Base-by-base conservation (phyloP, 345 rosid species). In the Odontarrhena argentea region DNA sequence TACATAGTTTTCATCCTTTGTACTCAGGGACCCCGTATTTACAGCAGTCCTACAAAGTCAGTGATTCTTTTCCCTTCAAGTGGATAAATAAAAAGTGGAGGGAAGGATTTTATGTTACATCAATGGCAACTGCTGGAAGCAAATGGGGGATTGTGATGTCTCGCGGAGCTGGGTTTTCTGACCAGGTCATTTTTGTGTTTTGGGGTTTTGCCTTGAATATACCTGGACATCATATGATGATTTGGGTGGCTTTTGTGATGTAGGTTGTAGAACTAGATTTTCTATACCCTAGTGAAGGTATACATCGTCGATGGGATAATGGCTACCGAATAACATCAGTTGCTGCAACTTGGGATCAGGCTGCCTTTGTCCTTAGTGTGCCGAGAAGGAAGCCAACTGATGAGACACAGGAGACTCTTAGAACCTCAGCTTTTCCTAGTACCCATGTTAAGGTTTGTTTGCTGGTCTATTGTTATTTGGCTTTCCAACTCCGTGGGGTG, bases 121-220 rank as follows among this genome's bases (percentile, higher is more conserved):
- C 94, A 9, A 90, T 93, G 98, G 94, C 97, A 53, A 86, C 98
- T 76, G 86, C 97, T 79, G 97, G 98, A 64, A 86, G 80, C 79
- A 81, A 85, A 82, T 94, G 99, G 99, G 99, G 92, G 32, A 85
- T 94, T 62, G 94, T 94, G 35, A 94, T 94, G 99, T 91, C 99
- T 26, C 96, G 99, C 59, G 97, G 96, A 56, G 95, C 99, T 36
- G 80, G 79, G 59, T 94, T 84, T 76, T 83, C 95, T 42, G 89
- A 86, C 52, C 99, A 94, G 99, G 98, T 93, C 46, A 9, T 26
- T 54, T 5, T 52, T 58, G 18, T 40, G 5, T 48, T 9, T 40
- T 37, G 7, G 7, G n/a, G 56, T 34, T 36, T 67, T 6, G 18
- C 36, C 41, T 51, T 40, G 25, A 46, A n/a, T 48, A 34, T 37